Base-by-base conservation (phyloP, 805 yeast species). In the Sungouiozyma ichnusensis region DNA sequence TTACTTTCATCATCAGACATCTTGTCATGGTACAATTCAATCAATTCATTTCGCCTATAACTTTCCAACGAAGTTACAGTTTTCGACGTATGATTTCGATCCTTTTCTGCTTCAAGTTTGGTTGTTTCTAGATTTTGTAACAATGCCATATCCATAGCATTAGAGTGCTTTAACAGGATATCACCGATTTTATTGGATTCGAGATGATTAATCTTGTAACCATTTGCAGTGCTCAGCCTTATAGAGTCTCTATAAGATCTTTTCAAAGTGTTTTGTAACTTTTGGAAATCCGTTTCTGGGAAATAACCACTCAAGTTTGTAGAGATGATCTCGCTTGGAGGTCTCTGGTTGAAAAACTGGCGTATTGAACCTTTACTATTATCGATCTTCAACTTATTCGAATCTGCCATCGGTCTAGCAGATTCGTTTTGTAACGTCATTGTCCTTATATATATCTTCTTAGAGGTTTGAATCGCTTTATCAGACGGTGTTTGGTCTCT, bases 311-410 rank as follows among this genome's bases (percentile, higher is more conserved):
- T 81, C 48, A 90, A 66, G 55, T 90, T 86, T 2, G 88, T 79
- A 1, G 97, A 85, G 46, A 90, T 92, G 51, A 88, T 73, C 56
- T 86, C 94, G 45, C 92, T 80, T 1, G 97, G 88, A 5, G 98
- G 98, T 54, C 98, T 71, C 60, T 85, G 95, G 18, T 94, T 94
- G 60, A 81, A 80, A 45, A 84, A 58, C 37, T 64, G 59, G 42
- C 71, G 60, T 2, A 63, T 53, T 34, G 48, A 48, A 39, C 48
- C 60, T 39, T 55, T 62, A 31, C 52, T 51, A 41, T 53, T 50
- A 37, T 56, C 62, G 20, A 54, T 49, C 19, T 47, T 47, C 35
- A 48, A 33, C 20, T 19, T 40, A 15, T 24, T 16, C 16, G 33
- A 17, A 16, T 34, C 35, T 3, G 35, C 37, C 8, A 20, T 5